Conservation (phyloP, 805 yeast genomes). For the Yamadazyma nakazawae region DNA sequence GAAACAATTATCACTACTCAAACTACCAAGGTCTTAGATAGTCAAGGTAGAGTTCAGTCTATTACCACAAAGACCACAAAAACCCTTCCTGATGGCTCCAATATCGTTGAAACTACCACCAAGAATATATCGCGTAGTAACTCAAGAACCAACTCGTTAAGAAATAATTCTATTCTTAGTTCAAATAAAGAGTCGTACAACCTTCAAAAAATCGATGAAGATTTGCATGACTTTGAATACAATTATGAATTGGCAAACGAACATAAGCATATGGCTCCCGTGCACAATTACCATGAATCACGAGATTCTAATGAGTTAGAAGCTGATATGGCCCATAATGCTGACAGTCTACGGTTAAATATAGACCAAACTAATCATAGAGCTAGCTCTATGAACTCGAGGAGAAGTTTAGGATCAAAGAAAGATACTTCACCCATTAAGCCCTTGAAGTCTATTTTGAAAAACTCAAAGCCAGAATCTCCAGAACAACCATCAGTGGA, state of each 20-base stretch:
- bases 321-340: slow-evolving; percentile 7
- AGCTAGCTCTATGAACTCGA: slow-evolving; percentile 7
- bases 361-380: slow-evolving; percentile 3
- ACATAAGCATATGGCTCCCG: background rate
- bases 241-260: slow-evolving; percentile 33
- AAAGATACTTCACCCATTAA: slow-evolving; percentile 16
- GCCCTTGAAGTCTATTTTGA: slow-evolving; percentile 36
- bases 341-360: slow-evolving; percentile 7
- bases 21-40: slow-evolving; percentile 40
- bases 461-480: slow-evolving; percentile 17
- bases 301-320: slow-evolving; percentile 3
- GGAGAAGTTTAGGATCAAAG: slow-evolving; percentile 2
- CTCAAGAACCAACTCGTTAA: slow-evolving; percentile 30
- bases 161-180: slow-evolving; percentile 22
- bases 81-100: slow-evolving; percentile 41
- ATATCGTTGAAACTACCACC: slow-evolving; percentile 41
- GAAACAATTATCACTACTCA: slow-evolving; percentile 36
- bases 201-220: slow-evolving; percentile 41
- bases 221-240: slow-evolving; percentile 41
- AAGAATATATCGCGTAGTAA: slow-evolving; percentile 35
- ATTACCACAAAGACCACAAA: slow-evolving; percentile 39
- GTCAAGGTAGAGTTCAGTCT: slow-evolving; percentile 37
- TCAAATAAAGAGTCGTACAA: slow-evolving; percentile 16
- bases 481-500: background rate
- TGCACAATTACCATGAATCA: background rate